Percentiles rank a stretch among this genome's conserved stretches.
Evolutionary conservation across 148 eudicot species (phyloP).

Genomic region (Camellia sinensis): DNA sequence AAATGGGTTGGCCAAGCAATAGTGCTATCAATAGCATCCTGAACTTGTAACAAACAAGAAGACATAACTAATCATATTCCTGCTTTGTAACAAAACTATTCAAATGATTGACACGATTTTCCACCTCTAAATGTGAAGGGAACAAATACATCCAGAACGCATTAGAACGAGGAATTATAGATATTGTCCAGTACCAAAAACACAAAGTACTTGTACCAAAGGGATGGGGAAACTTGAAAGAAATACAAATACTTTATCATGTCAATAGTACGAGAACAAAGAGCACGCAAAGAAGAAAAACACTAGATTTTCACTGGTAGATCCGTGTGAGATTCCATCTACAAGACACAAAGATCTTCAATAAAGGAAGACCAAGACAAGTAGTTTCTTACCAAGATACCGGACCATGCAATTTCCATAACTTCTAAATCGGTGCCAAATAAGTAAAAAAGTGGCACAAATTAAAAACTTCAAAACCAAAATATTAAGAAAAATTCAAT

Average conservation of each 20-base stretch:
- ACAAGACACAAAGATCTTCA: too few relatives aligned
- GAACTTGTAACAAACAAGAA: constrained; percentile 21
- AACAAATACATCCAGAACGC: background rate
- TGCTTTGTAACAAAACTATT: background rate
- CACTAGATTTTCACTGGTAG: too few relatives aligned
- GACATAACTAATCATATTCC: background rate
- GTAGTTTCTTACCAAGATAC: too few relatives aligned
- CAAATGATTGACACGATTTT: background rate
- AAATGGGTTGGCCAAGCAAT: too few relatives aligned
- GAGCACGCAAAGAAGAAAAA: background rate
- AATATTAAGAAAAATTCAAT: too few relatives aligned
- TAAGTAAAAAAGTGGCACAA: too few relatives aligned
- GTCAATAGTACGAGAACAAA: background rate
- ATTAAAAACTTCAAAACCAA: too few relatives aligned
- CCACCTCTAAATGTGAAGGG: background rate
- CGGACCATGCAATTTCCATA: too few relatives aligned
- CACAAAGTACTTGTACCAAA: background rate
- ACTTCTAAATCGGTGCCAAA: too few relatives aligned
- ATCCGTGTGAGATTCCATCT: too few relatives aligned
- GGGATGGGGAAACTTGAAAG: background rate
- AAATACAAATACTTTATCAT: background rate
- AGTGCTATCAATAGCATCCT: constrained; percentile 19
- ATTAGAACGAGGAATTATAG: background rate
- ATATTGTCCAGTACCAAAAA: constrained; percentile 2
- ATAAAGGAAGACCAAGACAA: too few relatives aligned